Evolutionary conservation across 129 eudicot species (phyloP).

Genomic region (Sambucus nigra): DNA sequence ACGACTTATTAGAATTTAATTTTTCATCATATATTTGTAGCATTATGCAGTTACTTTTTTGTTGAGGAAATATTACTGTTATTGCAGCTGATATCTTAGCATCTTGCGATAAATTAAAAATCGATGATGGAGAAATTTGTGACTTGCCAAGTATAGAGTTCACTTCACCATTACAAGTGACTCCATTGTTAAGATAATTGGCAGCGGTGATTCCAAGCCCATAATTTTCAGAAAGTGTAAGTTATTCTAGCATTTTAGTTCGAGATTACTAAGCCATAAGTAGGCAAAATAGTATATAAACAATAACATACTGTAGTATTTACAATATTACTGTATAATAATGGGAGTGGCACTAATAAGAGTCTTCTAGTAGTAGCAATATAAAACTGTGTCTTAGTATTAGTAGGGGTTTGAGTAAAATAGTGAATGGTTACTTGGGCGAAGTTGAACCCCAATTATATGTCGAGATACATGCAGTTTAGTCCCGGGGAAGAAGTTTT

Average conservation of each 20-base stretch:
- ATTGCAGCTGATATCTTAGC: slow-evolving; percentile 31
- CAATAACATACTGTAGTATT: no score
- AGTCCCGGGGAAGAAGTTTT: no score
- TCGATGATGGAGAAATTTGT: slow-evolving; percentile 21
- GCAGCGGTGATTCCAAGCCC: slow-evolving; percentile 87
- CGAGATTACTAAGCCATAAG: slow-evolving; percentile 1
- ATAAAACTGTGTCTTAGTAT: no score
- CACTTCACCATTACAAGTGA: slow-evolving; percentile 69
- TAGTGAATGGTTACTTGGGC: no score
- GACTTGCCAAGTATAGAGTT: slow-evolving; percentile 43
- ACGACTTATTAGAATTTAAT: not conserved
- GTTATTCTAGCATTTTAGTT: slow-evolving; percentile 14
- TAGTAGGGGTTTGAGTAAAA: no score
- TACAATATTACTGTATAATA: no score
- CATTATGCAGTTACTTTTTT: not conserved
- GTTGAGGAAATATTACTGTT: slow-evolving; percentile 5
- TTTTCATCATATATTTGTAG: slow-evolving; percentile 1
- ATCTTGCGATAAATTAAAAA: slow-evolving; percentile 26
- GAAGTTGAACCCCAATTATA: no score
- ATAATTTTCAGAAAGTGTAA: slow-evolving; percentile 86
- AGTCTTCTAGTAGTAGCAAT: no score
- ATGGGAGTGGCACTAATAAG: no score
- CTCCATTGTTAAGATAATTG: slow-evolving; percentile 64
- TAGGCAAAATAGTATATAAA: no score
- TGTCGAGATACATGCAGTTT: no score